These are phyloP conservation scores for Bothriochloa decipiens DNA, from an alignment of 176 grass and related monocot species.

Conservation along the genomic window DNA sequence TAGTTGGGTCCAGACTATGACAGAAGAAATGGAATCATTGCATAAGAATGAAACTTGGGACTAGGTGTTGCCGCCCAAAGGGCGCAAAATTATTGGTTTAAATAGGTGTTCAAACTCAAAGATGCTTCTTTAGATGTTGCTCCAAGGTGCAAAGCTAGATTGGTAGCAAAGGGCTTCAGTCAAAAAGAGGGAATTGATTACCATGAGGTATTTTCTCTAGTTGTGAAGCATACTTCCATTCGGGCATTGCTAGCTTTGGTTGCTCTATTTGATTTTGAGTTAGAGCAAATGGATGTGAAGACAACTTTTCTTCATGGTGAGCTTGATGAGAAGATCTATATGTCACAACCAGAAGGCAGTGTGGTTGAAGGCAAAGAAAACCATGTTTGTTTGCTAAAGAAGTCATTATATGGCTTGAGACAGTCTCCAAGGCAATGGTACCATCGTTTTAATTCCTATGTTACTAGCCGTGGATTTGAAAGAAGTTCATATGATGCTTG, in stretches of 20 bases:
- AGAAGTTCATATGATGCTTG: too few relatives aligned
- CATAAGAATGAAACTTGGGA: conserved; percentile 35
- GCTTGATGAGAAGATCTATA: background rate
- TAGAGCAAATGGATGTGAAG: conserved; percentile 7
- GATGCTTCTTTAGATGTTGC: conserved; percentile 2
- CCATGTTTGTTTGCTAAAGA: background rate
- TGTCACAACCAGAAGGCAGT: background rate
- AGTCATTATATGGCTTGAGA: background rate
- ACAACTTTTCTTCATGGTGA: background rate
- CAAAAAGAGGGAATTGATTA: background rate
- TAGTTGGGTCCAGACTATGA: conserved; percentile 10
- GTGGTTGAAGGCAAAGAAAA: background rate
- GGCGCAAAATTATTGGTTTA: conserved; percentile 34
- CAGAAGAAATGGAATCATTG: conserved; percentile 26
- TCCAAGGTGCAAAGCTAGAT: conserved; percentile 28
- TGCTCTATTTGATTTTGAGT: background rate
- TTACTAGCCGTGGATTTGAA: background rate
- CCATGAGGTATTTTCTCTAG: background rate
- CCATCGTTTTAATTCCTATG: background rate
- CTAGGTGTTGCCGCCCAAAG: conserved; percentile 1
- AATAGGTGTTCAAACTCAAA: conserved; percentile 34
- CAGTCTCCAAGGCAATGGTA: background rate
- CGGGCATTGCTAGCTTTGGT: background rate
- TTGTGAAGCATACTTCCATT: background rate
- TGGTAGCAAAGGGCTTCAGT: conserved; percentile 1